Base-by-base conservation (phyloP, 1,284 basidiomycete species). In the Paramarasmius palmivorus region DNA sequence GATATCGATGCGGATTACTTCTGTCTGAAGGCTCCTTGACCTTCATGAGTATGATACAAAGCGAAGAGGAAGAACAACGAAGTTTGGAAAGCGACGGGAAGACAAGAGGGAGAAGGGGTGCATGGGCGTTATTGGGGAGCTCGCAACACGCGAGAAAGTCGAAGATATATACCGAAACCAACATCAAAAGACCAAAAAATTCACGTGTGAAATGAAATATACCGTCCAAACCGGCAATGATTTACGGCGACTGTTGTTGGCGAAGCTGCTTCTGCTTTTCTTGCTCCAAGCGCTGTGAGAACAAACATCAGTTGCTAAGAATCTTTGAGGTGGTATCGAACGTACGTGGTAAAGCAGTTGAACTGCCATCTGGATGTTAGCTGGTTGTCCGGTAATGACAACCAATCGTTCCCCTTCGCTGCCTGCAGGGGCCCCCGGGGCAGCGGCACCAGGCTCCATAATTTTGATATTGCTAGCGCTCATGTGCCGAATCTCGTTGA, bases 401-500 rank as follows among this genome's bases (percentile, higher is more conserved):
- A 98, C 94, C 64, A 98, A 71, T 61, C 95, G 76, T 72, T 98
- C 95, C 52, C 90, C 86, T 64, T 91, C 89, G 34, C 83, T 81
- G 20, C 85, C 88, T 4, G 87, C 81, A 49, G 89, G 82, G 2
- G 83, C 83, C 12, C 82, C 82, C 2, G 81, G 78, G 26, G 82
- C 84, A 9, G 78, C 77, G n/a, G 90, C 92, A 42, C 93, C 93
- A 23, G 96, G 95, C 66, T 99, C 97, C 87, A 98, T 98, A 55
- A 99, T 98, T 73, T 98, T 95, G 73, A 99, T 98, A 65, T 96
- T 90, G 68, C 93, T 95, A 19, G 86, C 91, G 67, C 84, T 95
- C 87, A 92, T 91, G 68, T 88, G 92, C 63, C 97, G 83, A 62
- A 99, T 98, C 75, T 99, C 97, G 67, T 99, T 99, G 77, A 99